phyloP scores from a whole-genome alignment of 257 asterid species.

The Echites panduratus region DNA sequence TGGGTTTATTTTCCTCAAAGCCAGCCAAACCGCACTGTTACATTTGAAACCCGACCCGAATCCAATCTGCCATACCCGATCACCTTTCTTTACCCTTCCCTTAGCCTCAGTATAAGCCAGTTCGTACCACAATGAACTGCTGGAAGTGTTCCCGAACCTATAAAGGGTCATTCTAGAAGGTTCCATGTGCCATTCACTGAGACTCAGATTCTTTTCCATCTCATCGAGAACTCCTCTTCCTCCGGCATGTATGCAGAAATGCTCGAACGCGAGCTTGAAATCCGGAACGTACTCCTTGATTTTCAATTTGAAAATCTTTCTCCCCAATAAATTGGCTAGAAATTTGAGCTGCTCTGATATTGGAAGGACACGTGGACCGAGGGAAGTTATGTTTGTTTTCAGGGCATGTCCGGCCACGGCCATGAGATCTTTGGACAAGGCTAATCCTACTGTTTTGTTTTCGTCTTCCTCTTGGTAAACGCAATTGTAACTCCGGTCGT shows the following conservation, averaged over 20 bases:
- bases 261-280: constrained; percentile 39
- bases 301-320: constrained; percentile 22
- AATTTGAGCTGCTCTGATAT: constrained; percentile 22
- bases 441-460: constrained; percentile 5
- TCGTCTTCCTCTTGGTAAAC: constrained; percentile 28
- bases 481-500: constrained; percentile 24
- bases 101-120: constrained; percentile 36
- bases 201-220: constrained; percentile 23
- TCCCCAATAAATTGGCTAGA: constrained; percentile 1
- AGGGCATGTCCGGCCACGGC: constrained; percentile 29
- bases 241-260: constrained; percentile 37
- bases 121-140: constrained; percentile 39
- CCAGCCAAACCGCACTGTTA: constrained; percentile 36
- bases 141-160: constrained; percentile 37
- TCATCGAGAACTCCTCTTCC: constrained; percentile 33
- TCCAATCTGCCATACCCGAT: constrained; percentile 35
- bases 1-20: constrained; percentile 30
- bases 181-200: constrained; percentile 30
- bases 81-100: constrained; percentile 32
- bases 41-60: constrained; percentile 41
- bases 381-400: constrained; percentile 23
- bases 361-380: constrained; percentile 38
- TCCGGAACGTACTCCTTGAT: constrained; percentile 24
- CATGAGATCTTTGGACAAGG: constrained; percentile 27
- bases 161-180: constrained; percentile 42